These are phyloP conservation scores for Aspergillus incahuasiensis DNA, from an alignment of 495 filamentous ascomycete genomes.

Conservation along the genomic window DNA sequence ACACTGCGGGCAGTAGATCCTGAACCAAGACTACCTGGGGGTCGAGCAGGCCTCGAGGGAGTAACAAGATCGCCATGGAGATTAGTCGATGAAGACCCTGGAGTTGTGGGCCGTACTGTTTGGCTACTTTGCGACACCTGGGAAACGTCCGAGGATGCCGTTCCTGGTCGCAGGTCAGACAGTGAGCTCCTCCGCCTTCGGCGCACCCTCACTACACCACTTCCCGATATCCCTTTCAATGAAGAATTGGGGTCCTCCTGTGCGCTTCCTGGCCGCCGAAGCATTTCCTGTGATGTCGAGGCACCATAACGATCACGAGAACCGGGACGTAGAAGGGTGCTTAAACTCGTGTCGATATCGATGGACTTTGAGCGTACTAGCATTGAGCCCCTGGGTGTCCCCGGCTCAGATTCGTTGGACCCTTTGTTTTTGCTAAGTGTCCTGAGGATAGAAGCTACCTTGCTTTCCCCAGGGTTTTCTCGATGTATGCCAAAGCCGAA, in stretches of 20 bases:
- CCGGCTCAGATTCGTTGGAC: conserved; percentile 49
- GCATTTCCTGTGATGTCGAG: conserved; percentile 37
- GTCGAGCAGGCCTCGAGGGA: conserved; percentile 29
- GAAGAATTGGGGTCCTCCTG: conserved; percentile 37
- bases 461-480: conserved; percentile 63
- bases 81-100: conserved; percentile 25
- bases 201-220: conserved; percentile 41
- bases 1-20: conserved; percentile 28
- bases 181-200: conserved; percentile 90
- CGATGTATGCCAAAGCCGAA: conserved; percentile 75
- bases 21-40: conserved; percentile 32
- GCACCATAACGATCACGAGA: conserved; percentile 61
- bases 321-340: conserved; percentile 53
- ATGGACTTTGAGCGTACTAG: conserved; percentile 76
- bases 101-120: conserved; percentile 33
- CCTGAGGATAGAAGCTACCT: conserved; percentile 75
- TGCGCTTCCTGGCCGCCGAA: conserved; percentile 45
- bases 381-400: conserved; percentile 55
- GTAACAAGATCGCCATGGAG: conserved; percentile 29
- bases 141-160: conserved; percentile 39
- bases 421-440: conserved; percentile 81
- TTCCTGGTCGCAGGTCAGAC: conserved; percentile 71
- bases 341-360: conserved; percentile 58
- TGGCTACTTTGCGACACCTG: conserved; percentile 32
- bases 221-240: conserved; percentile 30